A percentile compares a stretch with the other conserved stretches of the same genome.
Conservation (phyloP, 2,329 filamentous ascomycete species). For the Colletotrichum sp. region DNA sequence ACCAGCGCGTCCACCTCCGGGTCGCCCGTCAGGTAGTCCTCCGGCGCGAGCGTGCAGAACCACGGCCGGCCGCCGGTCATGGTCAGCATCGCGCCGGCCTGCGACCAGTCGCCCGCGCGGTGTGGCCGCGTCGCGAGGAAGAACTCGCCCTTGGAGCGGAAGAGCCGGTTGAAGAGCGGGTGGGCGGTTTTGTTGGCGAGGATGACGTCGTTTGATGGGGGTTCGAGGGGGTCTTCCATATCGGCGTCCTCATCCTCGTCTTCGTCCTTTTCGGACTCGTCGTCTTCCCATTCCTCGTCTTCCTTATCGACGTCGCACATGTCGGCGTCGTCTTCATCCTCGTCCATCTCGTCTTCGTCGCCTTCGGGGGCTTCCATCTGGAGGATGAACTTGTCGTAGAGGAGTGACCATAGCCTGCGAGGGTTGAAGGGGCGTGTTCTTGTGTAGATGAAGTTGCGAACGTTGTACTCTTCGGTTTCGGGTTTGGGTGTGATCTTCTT, state of each 20-base stretch:
- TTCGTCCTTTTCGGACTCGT: constrained; percentile 32
- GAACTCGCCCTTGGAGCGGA: constrained; percentile 68
- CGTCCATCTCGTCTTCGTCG: constrained; percentile 19
- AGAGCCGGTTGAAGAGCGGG: constrained; percentile 57
- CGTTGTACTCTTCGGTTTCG: constrained; percentile 75
- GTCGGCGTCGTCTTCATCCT: constrained; percentile 33
- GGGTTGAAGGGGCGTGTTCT: constrained; percentile 61
- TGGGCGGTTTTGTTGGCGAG: constrained; percentile 61
- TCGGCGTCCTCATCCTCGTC: constrained; percentile 23
- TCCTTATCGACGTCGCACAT: constrained; percentile 27
- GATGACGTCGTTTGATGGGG: constrained; percentile 46
- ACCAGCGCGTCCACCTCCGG: constrained; percentile 52
- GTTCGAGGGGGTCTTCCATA: constrained; percentile 31
- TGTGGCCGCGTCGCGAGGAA: constrained; percentile 64
- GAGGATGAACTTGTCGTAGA: constrained; percentile 56
- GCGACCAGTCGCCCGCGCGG: constrained; percentile 64
- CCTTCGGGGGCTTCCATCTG: constrained; percentile 48
- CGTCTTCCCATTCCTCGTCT: constrained; percentile 28
- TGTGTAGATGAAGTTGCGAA: constrained; percentile 73
- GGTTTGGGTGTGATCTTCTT: constrained; percentile 68
- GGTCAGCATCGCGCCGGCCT: constrained; percentile 69
- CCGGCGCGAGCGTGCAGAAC: constrained; percentile 64
- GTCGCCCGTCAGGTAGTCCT: constrained; percentile 53
- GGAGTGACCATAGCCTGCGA: constrained; percentile 45
- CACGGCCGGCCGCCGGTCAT: constrained; percentile 59